A percentile compares a stretch with the other conserved stretches of the same genome.
Evolutionary conservation across 2,329 filamentous ascomycete genomes (phyloP).

Genomic region (Beauveria asiatica): DNA sequence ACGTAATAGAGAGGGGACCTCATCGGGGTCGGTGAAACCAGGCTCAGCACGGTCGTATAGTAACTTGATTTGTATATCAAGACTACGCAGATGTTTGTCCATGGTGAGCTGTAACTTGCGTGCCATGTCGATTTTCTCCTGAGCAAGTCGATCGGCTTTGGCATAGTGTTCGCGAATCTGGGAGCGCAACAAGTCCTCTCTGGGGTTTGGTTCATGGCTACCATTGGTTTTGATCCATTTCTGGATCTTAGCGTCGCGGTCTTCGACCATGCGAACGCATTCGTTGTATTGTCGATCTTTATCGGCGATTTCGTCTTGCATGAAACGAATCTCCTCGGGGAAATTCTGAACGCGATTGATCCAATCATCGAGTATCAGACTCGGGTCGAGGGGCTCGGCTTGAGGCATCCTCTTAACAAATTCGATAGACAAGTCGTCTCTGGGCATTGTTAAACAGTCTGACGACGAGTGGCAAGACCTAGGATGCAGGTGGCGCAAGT

Average conservation of each 20-base stretch:
- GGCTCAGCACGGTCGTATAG: slow-evolving; percentile 54
- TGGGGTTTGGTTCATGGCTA: slow-evolving; percentile 64
- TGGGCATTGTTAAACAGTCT: slow-evolving; percentile 54
- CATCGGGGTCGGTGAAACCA: slow-evolving; percentile 53
- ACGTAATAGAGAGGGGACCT: slow-evolving; percentile 54
- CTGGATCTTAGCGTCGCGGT: slow-evolving; percentile 67
- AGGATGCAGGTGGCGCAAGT: slow-evolving; percentile 18
- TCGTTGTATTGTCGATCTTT: slow-evolving; percentile 68
- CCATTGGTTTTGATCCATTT: slow-evolving; percentile 74
- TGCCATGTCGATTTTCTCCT: slow-evolving; percentile 64
- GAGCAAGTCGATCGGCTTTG: slow-evolving; percentile 60
- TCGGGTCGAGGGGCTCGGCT: slow-evolving; percentile 53
- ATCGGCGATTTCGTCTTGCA: slow-evolving; percentile 74
- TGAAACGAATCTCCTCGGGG: slow-evolving; percentile 72
- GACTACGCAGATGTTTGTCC: slow-evolving; percentile 55
- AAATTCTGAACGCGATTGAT: slow-evolving; percentile 67
- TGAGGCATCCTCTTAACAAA: slow-evolving; percentile 59
- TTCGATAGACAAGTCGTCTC: slow-evolving; percentile 65
- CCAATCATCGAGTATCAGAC: slow-evolving; percentile 71
- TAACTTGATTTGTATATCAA: slow-evolving; percentile 54
- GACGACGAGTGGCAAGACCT: slow-evolving; percentile 19
- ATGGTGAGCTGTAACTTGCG: slow-evolving; percentile 53
- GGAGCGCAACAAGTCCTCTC: slow-evolving; percentile 60
- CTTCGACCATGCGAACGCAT: slow-evolving; percentile 58
- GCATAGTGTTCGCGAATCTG: slow-evolving; percentile 60